Conservation (phyloP, 2,329 filamentous ascomycete species). For the Trichoderma afroharzianum region DNA sequence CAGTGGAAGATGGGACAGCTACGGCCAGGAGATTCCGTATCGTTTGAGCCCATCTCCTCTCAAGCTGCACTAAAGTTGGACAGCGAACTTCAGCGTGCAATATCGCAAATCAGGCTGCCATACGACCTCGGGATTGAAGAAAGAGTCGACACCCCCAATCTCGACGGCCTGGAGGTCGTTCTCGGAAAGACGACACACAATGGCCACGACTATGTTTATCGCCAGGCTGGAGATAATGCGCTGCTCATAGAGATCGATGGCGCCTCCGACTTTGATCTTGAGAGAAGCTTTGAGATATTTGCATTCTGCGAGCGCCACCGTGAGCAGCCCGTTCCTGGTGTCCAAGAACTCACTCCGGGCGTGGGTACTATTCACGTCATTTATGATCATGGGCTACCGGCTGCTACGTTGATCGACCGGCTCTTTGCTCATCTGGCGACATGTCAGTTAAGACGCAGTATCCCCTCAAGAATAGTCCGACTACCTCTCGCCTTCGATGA, state of each 20-base stretch:
- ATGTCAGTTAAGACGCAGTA: not conserved
- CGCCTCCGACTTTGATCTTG: not conserved
- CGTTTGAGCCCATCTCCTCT: not conserved
- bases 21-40: not conserved
- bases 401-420: not conserved
- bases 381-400: not conserved
- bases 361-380: not conserved
- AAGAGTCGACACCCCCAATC: not conserved
- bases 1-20: not conserved
- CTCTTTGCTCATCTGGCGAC: not conserved
- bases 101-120: not conserved
- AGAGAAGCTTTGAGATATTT: not conserved
- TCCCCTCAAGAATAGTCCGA: not conserved
- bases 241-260: not conserved
- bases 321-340: not conserved
- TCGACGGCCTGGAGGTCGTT: not conserved
- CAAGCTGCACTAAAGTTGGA: not conserved
- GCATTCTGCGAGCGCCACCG: not conserved
- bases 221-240: not conserved
- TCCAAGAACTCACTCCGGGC: not conserved
- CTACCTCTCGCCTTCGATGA: not conserved
- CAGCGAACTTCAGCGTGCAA: not conserved
- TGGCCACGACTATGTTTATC: not conserved
- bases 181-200: not conserved
- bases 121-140: not conserved